A percentile compares a stretch with the other conserved stretches of the same genome.
Conservation (phyloP, 768 basidiomycete genomes). For the Lentinula sp. region DNA sequence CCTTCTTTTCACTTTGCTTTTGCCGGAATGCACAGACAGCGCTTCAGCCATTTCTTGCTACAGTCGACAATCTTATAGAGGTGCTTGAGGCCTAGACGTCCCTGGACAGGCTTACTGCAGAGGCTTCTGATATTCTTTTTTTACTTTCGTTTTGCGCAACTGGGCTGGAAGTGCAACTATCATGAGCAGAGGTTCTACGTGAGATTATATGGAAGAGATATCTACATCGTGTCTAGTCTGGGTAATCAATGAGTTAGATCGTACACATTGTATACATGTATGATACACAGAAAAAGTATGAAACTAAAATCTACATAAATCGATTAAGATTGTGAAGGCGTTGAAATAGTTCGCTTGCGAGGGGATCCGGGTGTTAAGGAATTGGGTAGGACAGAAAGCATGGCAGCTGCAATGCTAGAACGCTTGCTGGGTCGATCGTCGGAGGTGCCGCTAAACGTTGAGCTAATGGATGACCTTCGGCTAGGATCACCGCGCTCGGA, state of each 20-base stretch:
- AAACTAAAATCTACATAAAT: neutral
- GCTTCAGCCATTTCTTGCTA: too few species aligned
- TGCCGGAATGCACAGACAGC: too few species aligned
- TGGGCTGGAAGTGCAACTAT: neutral
- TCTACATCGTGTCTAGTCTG: neutral
- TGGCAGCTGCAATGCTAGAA: conserved; percentile 56
- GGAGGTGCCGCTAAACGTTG: conserved; percentile 34
- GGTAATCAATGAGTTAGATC: neutral
- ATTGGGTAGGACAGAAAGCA: conserved; percentile 58
- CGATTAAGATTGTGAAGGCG: conserved; percentile 14
- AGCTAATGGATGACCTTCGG: conserved; percentile 47
- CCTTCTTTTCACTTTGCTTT: too few species aligned
- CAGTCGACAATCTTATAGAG: too few species aligned
- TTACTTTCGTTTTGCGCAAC: too few species aligned
- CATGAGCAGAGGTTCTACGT: neutral
- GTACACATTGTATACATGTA: neutral
- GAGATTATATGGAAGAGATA: neutral
- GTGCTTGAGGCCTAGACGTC: too few species aligned
- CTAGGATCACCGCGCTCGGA: conserved; percentile 60
- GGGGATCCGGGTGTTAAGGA: conserved; percentile 37
- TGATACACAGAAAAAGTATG: neutral
- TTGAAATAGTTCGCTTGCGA: conserved; percentile 32
- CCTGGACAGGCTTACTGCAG: too few species aligned
- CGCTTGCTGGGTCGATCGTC: conserved; percentile 41
- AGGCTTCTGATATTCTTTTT: too few species aligned